These are phyloP conservation scores for Ricinus communis DNA, from an alignment of 345 rosid species.

Conservation along the genomic window DNA sequence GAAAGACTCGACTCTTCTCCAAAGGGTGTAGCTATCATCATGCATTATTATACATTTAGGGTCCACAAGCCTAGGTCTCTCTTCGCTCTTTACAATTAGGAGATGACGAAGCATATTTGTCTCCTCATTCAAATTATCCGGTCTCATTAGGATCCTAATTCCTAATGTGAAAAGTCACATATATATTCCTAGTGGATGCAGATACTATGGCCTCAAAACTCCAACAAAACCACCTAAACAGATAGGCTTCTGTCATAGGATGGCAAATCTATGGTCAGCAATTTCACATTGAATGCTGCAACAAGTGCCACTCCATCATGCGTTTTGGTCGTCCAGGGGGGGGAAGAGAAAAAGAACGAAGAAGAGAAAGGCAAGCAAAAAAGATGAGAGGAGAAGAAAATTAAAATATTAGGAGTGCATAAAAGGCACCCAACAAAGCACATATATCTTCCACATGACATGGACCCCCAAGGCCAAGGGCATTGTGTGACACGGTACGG, in stretches of 20 bases:
- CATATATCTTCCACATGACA: slow-evolving; percentile 30
- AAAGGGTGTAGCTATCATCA: background rate
- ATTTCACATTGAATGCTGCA: background rate
- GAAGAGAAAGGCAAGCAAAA: background rate
- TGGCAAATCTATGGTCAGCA: background rate
- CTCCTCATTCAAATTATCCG: no score
- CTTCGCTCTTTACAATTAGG: no score
- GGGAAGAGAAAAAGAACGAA: background rate
- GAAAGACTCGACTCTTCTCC: no score
- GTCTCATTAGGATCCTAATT: no score
- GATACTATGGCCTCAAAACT: background rate
- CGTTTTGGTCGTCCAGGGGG: background rate
- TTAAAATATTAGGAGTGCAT: background rate
- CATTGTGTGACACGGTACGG: slow-evolving; percentile 13
- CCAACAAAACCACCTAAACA: background rate
- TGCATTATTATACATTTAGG: no score
- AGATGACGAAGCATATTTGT: no score
- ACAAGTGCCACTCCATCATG: background rate
- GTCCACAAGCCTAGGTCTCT: no score
- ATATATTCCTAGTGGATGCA: background rate
- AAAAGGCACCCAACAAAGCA: slow-evolving; percentile 23
- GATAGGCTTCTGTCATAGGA: background rate
- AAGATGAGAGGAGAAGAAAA: background rate
- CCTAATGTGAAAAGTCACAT: background rate
- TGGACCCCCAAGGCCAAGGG: slow-evolving; percentile 30